Base-by-base conservation (phyloP, 306 rosid species). In the Malus asiatica region DNA sequence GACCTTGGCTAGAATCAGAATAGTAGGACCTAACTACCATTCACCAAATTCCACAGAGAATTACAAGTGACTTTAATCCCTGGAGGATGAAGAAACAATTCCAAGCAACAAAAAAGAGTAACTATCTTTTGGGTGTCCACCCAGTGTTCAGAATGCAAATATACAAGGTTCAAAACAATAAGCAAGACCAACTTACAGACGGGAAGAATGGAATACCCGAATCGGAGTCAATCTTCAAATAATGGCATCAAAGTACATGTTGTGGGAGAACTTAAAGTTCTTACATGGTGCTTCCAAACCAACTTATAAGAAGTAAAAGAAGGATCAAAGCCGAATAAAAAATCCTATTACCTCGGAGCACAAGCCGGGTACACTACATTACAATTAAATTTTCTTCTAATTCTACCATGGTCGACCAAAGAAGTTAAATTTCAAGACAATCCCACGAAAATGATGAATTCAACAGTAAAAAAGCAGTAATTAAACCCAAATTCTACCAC, bases 391-490 rank as follows among this genome's bases (percentile, higher is more conserved):
- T 22, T 16, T 27, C 60, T 20, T n/a, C 58, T 4, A 77, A 51
- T 68, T 45, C 73, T 38, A 65, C 25, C 66, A 30, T 23, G 46
- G 14, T 15, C n/a, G 8, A 71, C 22, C 74, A 59, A 48, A 64
- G 30, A 20, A 64, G 71, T 13, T 48, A 19, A 44, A 40, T 72
- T 10, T 66, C 35, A 27, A 66, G 58, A 71, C 48, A 80, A 76
- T n/a, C 65, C 76, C 48, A 52, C 68, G n/a, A 76, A 66, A 72
- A 73, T 25, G 66, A 73, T 42, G 18, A 72, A 69, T 67, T 79
- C 40, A 53, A 46, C 35, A 58, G 68, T 72, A 69, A 58, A 29
- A 62, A 32, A 4, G 30, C 35, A 65, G 23, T 8, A 22, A 83
- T 57, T 38, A 27, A 61, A 23, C 68, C 68, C 45, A 69, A 60